A percentile compares a stretch with the other conserved stretches of the same genome.
Conservation (phyloP, 2,329 filamentous ascomycete genomes). For the Xylariomycetidae sp. region DNA sequence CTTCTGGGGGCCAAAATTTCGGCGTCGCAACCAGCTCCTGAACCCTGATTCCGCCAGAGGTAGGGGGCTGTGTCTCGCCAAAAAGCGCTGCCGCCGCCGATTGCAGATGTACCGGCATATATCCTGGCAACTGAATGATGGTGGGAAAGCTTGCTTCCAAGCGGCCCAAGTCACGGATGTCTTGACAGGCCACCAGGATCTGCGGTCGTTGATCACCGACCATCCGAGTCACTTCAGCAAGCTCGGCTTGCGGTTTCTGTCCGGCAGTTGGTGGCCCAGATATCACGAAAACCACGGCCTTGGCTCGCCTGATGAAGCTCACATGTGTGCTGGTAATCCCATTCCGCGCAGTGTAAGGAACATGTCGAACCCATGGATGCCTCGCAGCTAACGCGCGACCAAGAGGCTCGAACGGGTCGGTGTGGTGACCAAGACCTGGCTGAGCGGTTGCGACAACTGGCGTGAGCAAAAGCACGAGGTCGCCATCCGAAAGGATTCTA, state of each 20-base stretch:
- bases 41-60: conserved; percentile 16
- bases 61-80: conserved; percentile 25
- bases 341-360: conserved; percentile 60
- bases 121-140: conserved; percentile 43
- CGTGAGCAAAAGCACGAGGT: conserved; percentile 56
- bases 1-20: conserved; percentile 34
- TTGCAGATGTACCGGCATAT: conserved; percentile 40
- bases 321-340: conserved; percentile 61
- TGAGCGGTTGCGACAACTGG: conserved; percentile 45
- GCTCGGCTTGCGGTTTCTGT: conserved; percentile 45
- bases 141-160: conserved; percentile 42
- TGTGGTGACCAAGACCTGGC: conserved; percentile 33
- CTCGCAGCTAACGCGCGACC: conserved; percentile 56
- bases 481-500: conserved; percentile 39
- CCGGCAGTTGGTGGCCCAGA: conserved; percentile 40
- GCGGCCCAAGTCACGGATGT: conserved; percentile 32
- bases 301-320: conserved; percentile 55
- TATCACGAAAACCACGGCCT: conserved; percentile 55
- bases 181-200: conserved; percentile 47
- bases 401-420: conserved; percentile 68
- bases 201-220: conserved; percentile 43
- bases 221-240: conserved; percentile 39
- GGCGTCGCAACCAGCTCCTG: conserved; percentile 27
- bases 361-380: conserved; percentile 60
- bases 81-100: conserved; percentile 48